Evolutionary conservation across 2,329 filamentous ascomycete species (phyloP).

Genomic region (Celoporthe dispersa): DNA sequence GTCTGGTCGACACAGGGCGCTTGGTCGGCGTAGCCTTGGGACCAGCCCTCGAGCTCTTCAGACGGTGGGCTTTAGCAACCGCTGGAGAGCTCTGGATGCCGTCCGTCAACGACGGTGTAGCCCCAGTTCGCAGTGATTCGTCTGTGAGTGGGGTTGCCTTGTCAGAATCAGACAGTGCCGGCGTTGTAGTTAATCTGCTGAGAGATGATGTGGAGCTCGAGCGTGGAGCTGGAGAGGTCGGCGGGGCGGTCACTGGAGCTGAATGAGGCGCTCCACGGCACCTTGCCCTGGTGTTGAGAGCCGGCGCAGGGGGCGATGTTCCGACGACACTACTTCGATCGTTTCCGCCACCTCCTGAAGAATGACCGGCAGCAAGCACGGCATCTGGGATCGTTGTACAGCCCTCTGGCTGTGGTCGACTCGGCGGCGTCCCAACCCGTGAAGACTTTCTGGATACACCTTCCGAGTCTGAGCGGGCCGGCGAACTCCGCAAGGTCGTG

Average conservation of each 20-base stretch:
- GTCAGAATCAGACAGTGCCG: conserved; percentile 42
- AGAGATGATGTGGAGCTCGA: conserved; percentile 43
- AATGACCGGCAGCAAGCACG: background rate
- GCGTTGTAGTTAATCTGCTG: conserved; percentile 46
- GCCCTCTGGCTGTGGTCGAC: background rate
- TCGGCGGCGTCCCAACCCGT: background rate
- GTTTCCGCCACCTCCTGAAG: background rate
- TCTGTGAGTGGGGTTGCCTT: conserved; percentile 44
- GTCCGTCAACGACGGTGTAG: conserved; percentile 12
- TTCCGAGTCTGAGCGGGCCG: background rate
- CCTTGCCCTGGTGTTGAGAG: conserved; percentile 22
- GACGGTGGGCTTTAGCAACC: conserved; percentile 38
- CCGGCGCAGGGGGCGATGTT: conserved; percentile 21
- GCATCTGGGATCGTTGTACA: background rate
- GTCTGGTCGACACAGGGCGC: conserved; percentile 36
- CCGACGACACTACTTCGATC: conserved; percentile 1
- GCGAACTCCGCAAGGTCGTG: background rate
- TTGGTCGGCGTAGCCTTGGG: conserved; percentile 36
- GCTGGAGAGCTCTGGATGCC: conserved; percentile 39
- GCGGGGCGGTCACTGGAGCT: background rate
- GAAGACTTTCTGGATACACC: background rate
- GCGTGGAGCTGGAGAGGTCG: conserved; percentile 16
- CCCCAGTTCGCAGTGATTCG: conserved; percentile 34
- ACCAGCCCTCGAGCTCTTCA: conserved; percentile 32
- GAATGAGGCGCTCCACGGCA: background rate